A percentile compares a stretch with the other conserved stretches of the same genome.
These are phyloP conservation scores for Elsinoe perseae DNA, from an alignment of 2,329 filamentous ascomycete genomes.

Conservation along the genomic window DNA sequence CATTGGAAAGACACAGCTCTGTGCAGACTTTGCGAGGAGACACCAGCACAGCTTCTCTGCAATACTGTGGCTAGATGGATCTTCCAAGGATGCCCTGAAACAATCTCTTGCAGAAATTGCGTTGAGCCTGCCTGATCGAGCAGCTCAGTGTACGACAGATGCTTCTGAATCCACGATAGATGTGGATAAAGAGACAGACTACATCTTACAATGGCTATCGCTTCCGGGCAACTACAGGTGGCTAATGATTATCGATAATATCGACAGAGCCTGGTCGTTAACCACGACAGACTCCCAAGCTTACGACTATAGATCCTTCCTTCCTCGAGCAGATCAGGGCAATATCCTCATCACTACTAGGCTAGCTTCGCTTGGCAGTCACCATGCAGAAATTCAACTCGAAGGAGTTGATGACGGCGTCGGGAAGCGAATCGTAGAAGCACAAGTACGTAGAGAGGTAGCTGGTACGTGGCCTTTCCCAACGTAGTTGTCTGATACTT, in stretches of 20 bases:
- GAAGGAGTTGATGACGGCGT: no score
- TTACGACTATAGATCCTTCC: slow-evolving; percentile 21
- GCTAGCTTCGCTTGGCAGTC: background rate
- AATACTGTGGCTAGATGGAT: slow-evolving; percentile 31
- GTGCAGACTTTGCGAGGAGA: slow-evolving; percentile 21
- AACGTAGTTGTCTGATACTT: no score
- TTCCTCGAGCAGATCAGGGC: slow-evolving; percentile 25
- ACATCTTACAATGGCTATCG: slow-evolving; percentile 22
- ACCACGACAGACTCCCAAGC: slow-evolving; percentile 16
- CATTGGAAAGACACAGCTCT: slow-evolving; percentile 28
- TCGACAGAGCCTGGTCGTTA: slow-evolving; percentile 22
- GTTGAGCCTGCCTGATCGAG: background rate
- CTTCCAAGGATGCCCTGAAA: background rate
- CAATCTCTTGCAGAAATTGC: background rate
- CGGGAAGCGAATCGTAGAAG: no score
- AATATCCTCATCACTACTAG: slow-evolving; percentile 26
- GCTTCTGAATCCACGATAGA: background rate
- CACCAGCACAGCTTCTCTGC: slow-evolving; percentile 24
- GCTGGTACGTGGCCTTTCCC: background rate
- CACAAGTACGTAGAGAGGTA: background rate
- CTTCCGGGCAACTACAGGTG: slow-evolving; percentile 25
- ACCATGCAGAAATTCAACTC: no score
- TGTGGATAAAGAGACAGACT: slow-evolving; percentile 19
- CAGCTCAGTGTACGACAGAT: background rate
- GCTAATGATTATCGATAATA: slow-evolving; percentile 33